phyloP scores from a whole-genome alignment of 257 asterid species.

The Linderniella brevidens region DNA sequence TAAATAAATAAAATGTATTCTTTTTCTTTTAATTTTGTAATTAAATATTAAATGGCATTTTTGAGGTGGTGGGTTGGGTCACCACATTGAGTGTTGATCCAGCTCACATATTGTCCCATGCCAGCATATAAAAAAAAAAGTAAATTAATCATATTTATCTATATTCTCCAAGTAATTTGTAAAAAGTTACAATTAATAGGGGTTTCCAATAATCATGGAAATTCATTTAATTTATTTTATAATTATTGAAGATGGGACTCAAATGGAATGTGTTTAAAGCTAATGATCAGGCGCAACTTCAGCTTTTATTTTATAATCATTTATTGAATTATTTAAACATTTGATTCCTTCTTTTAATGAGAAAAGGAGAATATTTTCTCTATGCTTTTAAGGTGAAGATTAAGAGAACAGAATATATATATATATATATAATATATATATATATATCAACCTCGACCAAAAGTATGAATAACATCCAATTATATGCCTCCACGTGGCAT shows the following conservation, averaged over 20 bases:
- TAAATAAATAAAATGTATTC: too few species aligned
- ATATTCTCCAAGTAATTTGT: too few species aligned
- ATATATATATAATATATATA: too few species aligned
- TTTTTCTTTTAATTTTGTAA: background rate
- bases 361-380: slow-evolving; percentile 6
- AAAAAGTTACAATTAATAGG: too few species aligned
- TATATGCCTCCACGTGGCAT: too few species aligned
- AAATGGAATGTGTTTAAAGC: too few species aligned
- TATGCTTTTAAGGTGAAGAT: slow-evolving; percentile 33
- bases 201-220: too few species aligned
- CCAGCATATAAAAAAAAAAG: background rate
- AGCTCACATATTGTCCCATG: slow-evolving; percentile 25
- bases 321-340: slow-evolving; percentile 7
- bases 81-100: slow-evolving; percentile 38
- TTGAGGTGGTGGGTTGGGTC: slow-evolving; percentile 15
- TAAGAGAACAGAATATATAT: slow-evolving; percentile 17
- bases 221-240: too few species aligned
- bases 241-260: too few species aligned
- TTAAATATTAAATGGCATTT: too few species aligned
- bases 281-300: background rate
- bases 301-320: slow-evolving; percentile 9
- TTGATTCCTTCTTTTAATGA: slow-evolving; percentile 20
- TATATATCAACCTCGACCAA: too few species aligned
- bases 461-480: too few species aligned
- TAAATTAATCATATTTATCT: background rate